Conservation (phyloP, 805 yeast genomes). For the Candida silvicultrix region DNA sequence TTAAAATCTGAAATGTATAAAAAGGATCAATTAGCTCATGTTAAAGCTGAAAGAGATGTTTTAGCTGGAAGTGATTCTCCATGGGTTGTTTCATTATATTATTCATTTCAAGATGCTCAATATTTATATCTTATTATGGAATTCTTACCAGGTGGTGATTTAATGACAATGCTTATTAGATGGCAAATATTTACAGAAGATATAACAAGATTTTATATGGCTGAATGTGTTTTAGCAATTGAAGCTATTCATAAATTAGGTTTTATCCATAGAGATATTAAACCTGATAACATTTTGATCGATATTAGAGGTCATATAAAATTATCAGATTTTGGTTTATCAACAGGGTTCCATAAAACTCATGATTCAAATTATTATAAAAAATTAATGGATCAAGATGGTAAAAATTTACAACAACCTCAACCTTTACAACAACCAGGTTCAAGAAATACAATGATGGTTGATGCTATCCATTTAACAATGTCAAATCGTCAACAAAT, state of each 20-base stretch:
- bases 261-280: constrained; percentile 94
- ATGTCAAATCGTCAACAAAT: constrained; percentile 89
- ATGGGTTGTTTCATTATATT: constrained; percentile 90
- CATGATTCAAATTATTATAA: constrained; percentile 93
- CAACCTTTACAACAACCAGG: constrained; percentile 24
- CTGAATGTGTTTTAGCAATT: constrained; percentile 95
- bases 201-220: constrained; percentile 91
- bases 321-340: constrained; percentile 92
- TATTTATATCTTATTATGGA: constrained; percentile 96
- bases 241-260: constrained; percentile 93
- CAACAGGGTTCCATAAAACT: constrained; percentile 91
- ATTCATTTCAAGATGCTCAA: constrained; percentile 92
- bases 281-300: constrained; percentile 91
- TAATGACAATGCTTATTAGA: constrained; percentile 86
- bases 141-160: constrained; percentile 98
- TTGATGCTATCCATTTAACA: constrained; percentile 91
- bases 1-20: constrained; percentile 80
- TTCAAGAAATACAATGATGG: constrained; percentile 75
- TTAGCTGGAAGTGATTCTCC: constrained; percentile 91
- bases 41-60: constrained; percentile 93
- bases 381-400: constrained; percentile 54
- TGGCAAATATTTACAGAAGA: constrained; percentile 92
- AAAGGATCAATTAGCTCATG: constrained; percentile 93
- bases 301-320: constrained; percentile 87
- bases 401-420: constrained; percentile 42